A percentile compares a stretch with the other conserved stretches of the same genome.
Conservation (phyloP, 176 grass and related monocot species). For the Zea luxurians region DNA sequence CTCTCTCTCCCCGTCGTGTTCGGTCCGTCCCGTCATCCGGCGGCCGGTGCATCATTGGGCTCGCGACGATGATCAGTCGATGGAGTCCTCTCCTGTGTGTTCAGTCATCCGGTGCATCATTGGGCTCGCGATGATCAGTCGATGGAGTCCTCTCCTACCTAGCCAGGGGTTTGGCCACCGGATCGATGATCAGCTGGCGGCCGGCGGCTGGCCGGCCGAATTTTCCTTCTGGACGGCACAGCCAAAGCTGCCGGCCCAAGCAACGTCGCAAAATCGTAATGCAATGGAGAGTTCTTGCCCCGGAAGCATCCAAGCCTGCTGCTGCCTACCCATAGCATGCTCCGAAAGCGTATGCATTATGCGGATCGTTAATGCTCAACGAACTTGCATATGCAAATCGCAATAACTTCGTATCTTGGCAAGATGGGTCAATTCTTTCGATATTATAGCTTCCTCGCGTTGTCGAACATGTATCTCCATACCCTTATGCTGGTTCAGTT, state of each 20-base stretch:
- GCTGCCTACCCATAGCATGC: neutral
- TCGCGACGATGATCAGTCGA: too few relatives aligned
- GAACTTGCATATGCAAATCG: constrained; percentile 27
- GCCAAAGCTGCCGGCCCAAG: constrained; percentile 26
- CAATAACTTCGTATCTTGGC: constrained; percentile 19
- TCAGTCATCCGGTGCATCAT: neutral
- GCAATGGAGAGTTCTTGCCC: neutral
- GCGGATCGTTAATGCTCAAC: constrained; percentile 7
- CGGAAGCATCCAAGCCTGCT: constrained; percentile 22
- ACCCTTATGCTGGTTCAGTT: too few relatives aligned
- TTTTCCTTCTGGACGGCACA: constrained; percentile 43
- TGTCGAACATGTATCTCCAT: constrained; percentile 16
- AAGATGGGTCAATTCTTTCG: constrained; percentile 13
- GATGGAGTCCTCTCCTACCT: neutral
- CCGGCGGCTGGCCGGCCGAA: neutral
- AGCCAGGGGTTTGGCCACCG: neutral
- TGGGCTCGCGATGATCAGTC: neutral
- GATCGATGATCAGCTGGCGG: neutral
- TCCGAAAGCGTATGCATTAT: neutral
- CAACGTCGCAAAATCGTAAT: neutral
- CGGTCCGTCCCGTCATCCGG: neutral
- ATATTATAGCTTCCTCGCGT: constrained; percentile 8
- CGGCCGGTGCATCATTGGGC: too few relatives aligned
- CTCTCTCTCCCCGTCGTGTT: neutral
- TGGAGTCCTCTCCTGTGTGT: too few relatives aligned